phyloP scores from a whole-genome alignment of 2,329 filamentous ascomycete genomes.

The Phoma sp. region DNA sequence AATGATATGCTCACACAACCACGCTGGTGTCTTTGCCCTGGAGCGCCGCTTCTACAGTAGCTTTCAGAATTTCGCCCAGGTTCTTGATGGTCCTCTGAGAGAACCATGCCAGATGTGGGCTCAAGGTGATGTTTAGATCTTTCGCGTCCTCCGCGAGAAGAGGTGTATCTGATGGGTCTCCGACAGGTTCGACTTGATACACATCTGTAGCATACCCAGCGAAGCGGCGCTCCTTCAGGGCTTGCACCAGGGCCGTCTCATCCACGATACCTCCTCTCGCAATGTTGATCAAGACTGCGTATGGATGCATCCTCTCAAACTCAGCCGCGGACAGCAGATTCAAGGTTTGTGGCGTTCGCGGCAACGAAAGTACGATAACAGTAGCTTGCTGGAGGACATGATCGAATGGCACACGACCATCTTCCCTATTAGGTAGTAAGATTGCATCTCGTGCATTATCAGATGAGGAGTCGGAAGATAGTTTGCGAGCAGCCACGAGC shows the following conservation, averaged over 20 bases:
- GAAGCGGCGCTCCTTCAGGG: constrained; percentile 53
- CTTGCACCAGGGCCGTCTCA: constrained; percentile 55
- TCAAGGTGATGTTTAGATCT: constrained; percentile 58
- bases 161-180: constrained; percentile 48
- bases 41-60: constrained; percentile 56
- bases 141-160: constrained; percentile 53
- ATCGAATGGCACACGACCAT: constrained; percentile 45
- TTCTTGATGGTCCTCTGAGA: constrained; percentile 56
- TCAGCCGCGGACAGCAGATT: constrained; percentile 48
- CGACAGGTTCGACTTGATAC: constrained; percentile 55
- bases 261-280: constrained; percentile 59
- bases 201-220: constrained; percentile 60
- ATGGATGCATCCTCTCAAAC: constrained; percentile 52
- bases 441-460: constrained; percentile 10
- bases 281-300: constrained; percentile 57
- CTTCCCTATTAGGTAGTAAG: constrained; percentile 13
- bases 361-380: constrained; percentile 47
- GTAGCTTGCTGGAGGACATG: constrained; percentile 47
- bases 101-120: constrained; percentile 62
- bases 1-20: constrained; percentile 31
- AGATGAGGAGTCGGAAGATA: constrained; percentile 13
- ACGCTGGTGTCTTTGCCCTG: constrained; percentile 49
- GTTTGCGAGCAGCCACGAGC: constrained; percentile 54
- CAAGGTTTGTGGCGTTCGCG: constrained; percentile 40
- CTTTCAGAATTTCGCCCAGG: constrained; percentile 52